A percentile compares a stretch with the other conserved stretches of the same genome.
Conservation (phyloP, 805 yeast genomes). For the Hanseniaspora nectarophila region DNA sequence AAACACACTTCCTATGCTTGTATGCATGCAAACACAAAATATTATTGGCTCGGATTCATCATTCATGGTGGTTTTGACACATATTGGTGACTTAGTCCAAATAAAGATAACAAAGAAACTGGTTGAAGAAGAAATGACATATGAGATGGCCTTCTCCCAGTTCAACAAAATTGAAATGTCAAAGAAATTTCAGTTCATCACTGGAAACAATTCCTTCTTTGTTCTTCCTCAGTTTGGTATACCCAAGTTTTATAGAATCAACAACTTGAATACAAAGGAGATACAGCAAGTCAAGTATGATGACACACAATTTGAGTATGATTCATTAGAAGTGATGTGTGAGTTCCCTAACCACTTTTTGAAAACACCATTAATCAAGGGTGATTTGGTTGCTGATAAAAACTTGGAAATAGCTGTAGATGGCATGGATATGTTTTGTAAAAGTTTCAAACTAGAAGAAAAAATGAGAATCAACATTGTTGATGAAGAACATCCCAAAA, state of each 20-base stretch:
- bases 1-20: constrained; percentile 5
- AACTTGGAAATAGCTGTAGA: not conserved
- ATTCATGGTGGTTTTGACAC: not conserved
- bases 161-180: constrained; percentile 7
- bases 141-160: not conserved
- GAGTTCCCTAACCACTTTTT: constrained; percentile 4
- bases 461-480: constrained; percentile 9
- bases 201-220: not conserved
- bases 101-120: not conserved
- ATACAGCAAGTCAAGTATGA: constrained; percentile 6
- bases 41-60: not conserved
- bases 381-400: not conserved
- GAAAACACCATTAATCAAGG: not conserved
- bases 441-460: constrained; percentile 1
- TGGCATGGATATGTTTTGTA: not conserved
- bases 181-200: not conserved
- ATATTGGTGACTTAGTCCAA: constrained; percentile 4
- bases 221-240: constrained; percentile 5
- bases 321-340: not conserved
- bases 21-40: not conserved
- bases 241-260: constrained; percentile 12
- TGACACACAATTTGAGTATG: not conserved
- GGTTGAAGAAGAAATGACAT: not conserved
- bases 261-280: not conserved
- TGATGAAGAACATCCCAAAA: not conserved